Evolutionary conservation across 495 filamentous ascomycete species (phyloP).

Genomic region (Xylaria grammica): DNA sequence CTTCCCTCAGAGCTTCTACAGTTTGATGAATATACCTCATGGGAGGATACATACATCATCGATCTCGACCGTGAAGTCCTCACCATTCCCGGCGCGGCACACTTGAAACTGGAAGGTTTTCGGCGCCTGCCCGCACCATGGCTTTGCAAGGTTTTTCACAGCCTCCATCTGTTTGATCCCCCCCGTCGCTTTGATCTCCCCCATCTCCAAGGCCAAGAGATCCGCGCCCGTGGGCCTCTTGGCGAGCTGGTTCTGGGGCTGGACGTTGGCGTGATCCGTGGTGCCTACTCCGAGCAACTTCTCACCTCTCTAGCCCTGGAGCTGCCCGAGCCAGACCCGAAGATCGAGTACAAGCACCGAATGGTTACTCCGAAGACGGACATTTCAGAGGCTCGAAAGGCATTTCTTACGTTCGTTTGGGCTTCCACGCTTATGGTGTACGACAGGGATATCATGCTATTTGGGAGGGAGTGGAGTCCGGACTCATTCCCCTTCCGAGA

Average conservation of each 20-base stretch:
- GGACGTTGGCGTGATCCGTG: no score
- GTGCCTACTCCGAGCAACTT: background rate
- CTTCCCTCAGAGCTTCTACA: conserved; percentile 1
- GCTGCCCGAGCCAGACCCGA: background rate
- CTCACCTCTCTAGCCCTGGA: conserved; percentile 1
- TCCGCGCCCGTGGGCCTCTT: no score
- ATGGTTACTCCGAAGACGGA: background rate
- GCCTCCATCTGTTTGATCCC: background rate
- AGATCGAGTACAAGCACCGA: background rate
- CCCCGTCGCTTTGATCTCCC: background rate
- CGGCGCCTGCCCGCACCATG: background rate
- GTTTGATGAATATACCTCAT: background rate
- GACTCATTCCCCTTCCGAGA: conserved; percentile 13
- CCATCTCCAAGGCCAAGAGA: no score
- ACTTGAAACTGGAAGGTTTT: background rate
- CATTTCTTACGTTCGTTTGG: background rate
- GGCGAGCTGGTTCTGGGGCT: no score
- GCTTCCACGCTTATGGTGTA: background rate
- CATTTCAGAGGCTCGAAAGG: background rate
- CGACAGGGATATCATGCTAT: background rate
- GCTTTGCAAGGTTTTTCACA: background rate
- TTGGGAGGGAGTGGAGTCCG: conserved; percentile 4
- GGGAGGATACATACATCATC: background rate
- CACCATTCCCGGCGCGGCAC: background rate
- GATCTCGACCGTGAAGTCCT: conserved; percentile 8